Conservation (phyloP, 2,329 filamentous ascomycete genomes). For the Exophiala lecanii-corni region DNA sequence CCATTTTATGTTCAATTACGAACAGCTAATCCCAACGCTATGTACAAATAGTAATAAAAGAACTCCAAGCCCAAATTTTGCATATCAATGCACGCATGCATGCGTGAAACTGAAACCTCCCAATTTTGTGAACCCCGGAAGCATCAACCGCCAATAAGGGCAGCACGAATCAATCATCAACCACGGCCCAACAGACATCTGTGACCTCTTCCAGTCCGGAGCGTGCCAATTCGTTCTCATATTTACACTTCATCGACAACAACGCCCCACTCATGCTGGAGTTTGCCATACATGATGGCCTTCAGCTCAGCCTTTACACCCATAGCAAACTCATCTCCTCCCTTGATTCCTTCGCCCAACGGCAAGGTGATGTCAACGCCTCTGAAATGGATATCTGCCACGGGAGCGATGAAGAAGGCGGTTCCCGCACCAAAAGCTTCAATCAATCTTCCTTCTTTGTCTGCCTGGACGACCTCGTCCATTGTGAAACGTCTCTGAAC, state of each 20-base stretch:
- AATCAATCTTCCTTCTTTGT: conserved; percentile 68
- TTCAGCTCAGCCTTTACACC: conserved; percentile 63
- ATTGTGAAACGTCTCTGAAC: conserved; percentile 83
- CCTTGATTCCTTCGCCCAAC: conserved; percentile 51
- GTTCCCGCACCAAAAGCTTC: conserved; percentile 87
- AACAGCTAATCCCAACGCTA: too few relatives aligned
- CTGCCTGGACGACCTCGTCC: conserved; percentile 66
- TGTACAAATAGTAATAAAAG: too few relatives aligned
- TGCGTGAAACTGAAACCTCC: too few relatives aligned
- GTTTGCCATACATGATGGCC: conserved; percentile 71
- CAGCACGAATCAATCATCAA: too few relatives aligned
- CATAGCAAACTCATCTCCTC: conserved; percentile 38
- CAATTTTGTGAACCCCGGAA: too few relatives aligned
- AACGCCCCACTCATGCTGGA: conserved; percentile 65
- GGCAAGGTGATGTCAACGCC: conserved; percentile 40
- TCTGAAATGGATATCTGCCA: conserved; percentile 23
- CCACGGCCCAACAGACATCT: too few relatives aligned
- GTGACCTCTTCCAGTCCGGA: neutral
- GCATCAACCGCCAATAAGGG: too few relatives aligned
- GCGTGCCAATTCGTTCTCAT: too few relatives aligned
- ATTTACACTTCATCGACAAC: conserved; percentile 56
- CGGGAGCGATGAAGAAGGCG: conserved; percentile 42
- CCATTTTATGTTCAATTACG: too few relatives aligned
- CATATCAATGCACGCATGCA: too few relatives aligned
- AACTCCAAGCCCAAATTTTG: too few relatives aligned